A percentile compares a stretch with the other conserved stretches of the same genome.
Conservation (phyloP, 1,284 basidiomycete genomes). For the Cutaneotrichosporon cavernicola region DNA sequence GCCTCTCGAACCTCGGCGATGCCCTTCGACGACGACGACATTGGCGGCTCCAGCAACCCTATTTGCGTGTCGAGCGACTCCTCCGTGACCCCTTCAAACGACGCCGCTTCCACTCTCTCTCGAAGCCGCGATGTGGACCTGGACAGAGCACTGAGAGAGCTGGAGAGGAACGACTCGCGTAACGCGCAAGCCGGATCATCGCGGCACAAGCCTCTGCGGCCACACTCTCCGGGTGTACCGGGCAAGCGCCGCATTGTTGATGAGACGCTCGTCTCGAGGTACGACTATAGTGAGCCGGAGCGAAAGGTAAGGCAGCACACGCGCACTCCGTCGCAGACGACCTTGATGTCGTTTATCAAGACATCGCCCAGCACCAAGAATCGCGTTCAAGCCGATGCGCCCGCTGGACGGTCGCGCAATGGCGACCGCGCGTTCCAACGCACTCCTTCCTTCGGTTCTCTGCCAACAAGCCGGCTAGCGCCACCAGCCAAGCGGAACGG, state of each 20-base stretch:
- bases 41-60: background rate
- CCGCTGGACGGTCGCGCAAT: background rate
- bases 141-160: background rate
- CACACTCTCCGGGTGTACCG: background rate
- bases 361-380: background rate
- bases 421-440: no score
- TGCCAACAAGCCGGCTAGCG: background rate
- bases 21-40: background rate
- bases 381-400: background rate
- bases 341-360: background rate
- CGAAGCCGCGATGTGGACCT: background rate
- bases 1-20: background rate
- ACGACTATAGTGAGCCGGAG: background rate
- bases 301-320: background rate
- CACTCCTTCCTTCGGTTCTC: background rate
- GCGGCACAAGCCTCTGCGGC: background rate
- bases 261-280: conserved; percentile 7
- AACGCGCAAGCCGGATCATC: background rate
- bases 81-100: background rate
- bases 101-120: background rate
- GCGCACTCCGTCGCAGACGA: conserved; percentile 3
- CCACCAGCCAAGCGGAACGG: background rate
- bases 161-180: background rate
- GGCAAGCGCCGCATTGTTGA: background rate
- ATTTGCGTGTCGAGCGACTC: background rate